Evolutionary conservation across 2,329 filamentous ascomycete species (phyloP).

Genomic region (Diplocarpon rosae): DNA sequence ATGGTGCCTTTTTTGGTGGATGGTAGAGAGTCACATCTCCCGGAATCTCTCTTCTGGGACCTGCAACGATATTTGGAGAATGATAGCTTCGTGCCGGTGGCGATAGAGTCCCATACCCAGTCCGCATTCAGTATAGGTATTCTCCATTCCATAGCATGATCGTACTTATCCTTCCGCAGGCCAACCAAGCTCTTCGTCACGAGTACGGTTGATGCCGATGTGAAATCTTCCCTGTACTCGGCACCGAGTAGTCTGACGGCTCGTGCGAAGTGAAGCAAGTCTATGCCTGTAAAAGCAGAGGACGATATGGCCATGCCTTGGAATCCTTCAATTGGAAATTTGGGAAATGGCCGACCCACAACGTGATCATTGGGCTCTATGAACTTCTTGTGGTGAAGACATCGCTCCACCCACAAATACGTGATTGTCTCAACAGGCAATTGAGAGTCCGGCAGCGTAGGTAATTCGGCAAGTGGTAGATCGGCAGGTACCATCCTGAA

Average conservation of each 20-base stretch:
- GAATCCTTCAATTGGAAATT: conserved; percentile 61
- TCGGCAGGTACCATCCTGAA: conserved; percentile 36
- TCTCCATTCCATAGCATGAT: conserved; percentile 60
- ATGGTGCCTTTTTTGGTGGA: conserved; percentile 3
- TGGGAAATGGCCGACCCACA: conserved; percentile 65
- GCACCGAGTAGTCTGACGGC: conserved; percentile 67
- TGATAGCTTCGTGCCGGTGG: conserved; percentile 39
- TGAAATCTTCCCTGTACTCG: conserved; percentile 68
- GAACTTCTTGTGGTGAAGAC: conserved; percentile 64
- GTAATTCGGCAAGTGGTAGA: conserved; percentile 22
- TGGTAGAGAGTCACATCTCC: conserved; percentile 14
- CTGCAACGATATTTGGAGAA: conserved; percentile 35
- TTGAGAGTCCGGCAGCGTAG: conserved; percentile 27
- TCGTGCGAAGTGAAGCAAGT: conserved; percentile 75
- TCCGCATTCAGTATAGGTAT: conserved; percentile 71
- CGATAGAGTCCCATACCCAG: conserved; percentile 80
- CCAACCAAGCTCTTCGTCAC: conserved; percentile 40
- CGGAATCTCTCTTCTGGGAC: conserved; percentile 16
- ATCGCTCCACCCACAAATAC: conserved; percentile 89
- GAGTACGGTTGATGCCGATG: conserved; percentile 60
- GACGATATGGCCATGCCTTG: conserved; percentile 62
- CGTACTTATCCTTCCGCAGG: conserved; percentile 63
- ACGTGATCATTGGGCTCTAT: conserved; percentile 59
- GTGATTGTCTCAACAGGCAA: conserved; percentile 49
- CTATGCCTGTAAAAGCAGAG: conserved; percentile 73